Base-by-base conservation (phyloP, 768 basidiomycete genomes). In the Exidia glandulosa region DNA sequence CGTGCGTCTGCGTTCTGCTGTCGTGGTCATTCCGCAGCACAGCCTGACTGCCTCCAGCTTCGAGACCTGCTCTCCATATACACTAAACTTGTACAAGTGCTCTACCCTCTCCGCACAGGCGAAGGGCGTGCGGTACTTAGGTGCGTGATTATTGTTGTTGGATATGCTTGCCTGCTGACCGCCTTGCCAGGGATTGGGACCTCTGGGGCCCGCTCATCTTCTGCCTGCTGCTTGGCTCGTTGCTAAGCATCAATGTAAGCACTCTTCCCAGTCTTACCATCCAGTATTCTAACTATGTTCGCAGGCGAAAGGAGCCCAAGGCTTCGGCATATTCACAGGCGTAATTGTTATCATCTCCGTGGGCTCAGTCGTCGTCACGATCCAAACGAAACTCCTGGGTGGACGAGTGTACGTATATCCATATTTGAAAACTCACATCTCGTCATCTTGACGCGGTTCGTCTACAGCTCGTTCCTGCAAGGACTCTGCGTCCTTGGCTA, bases 121-220 rank as follows among this genome's bases (percentile, higher is more conserved):
- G 78, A 77, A 4, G 83, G 83, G 12, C 84, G 90, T 55, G 93
- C 94, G 74, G 89, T 94, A 3, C 74, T 94, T 52, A 81, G 79
- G 94, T 90, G 48, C 58, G 50, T 27, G 25, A 13, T 19, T 27
- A 13, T 54, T 27, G 6, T 54, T 14, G 27, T 27, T 54, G 19
- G 48, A 41, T 50, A 29, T 45, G 41, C n/a, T n/a, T n/a, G n/a
- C 50, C 25, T 13, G 50, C 50, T 54, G 7, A 54, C 23, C n/a
- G n/a, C n/a, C n/a, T n/a, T n/a, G 5, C 25, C 68, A 93, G 93
- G 63, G 94, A 97, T 69, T 98, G 94, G 95, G 95, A 98, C 73
- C 79, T 98, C 29, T 98, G 95, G 95, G 94, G 94, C 2, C 94
- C 94, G 12, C 77, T 97, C 2, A 78, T 97, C 29, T 79, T 94